Percentiles rank a stretch among this genome's conserved stretches.
Evolutionary conservation across 2,329 filamentous ascomycete genomes (phyloP).

Genomic region (Trichocomaceae sp.): DNA sequence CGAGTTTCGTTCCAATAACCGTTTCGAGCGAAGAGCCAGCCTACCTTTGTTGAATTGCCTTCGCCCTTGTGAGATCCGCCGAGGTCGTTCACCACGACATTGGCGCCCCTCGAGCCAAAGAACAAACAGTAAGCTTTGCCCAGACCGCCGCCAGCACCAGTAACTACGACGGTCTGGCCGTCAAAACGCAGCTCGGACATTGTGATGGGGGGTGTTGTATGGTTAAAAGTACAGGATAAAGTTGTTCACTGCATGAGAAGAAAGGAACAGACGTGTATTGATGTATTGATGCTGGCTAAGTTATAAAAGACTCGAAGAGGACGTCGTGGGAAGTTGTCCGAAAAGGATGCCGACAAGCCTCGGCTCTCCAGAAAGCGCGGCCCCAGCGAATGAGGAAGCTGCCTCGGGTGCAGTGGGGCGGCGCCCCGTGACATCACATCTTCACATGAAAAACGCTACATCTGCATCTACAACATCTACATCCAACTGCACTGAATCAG

Average conservation of each 20-base stretch:
- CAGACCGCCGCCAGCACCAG: constrained; percentile 74
- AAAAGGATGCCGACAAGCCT: constrained; percentile 1
- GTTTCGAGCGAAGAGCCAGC: constrained; percentile 17
- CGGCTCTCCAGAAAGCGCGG: constrained; percentile 1
- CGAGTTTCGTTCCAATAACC: neutral
- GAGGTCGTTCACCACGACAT: constrained; percentile 93
- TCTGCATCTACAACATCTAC: neutral
- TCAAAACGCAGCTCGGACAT: constrained; percentile 76
- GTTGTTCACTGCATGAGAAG: neutral
- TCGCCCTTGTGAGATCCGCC: constrained; percentile 91
- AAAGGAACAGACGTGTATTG: no score
- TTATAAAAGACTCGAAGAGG: neutral
- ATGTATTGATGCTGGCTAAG: neutral
- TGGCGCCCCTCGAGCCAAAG: constrained; percentile 86
- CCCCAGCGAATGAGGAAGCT: constrained; percentile 5
- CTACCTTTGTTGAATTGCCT: constrained; percentile 76
- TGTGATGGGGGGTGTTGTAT: constrained; percentile 16
- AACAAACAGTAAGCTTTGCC: constrained; percentile 80
- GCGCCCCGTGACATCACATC: neutral
- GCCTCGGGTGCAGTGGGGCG: neutral
- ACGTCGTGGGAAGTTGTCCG: neutral
- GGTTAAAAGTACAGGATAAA: neutral
- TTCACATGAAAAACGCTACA: neutral
- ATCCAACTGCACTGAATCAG: no score
- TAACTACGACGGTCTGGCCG: constrained; percentile 82